Evolutionary conservation across 2,329 filamentous ascomycete genomes (phyloP), one percentile per base, ranked within the genome.

Genomic region (Fusarium begoniae): DNA sequence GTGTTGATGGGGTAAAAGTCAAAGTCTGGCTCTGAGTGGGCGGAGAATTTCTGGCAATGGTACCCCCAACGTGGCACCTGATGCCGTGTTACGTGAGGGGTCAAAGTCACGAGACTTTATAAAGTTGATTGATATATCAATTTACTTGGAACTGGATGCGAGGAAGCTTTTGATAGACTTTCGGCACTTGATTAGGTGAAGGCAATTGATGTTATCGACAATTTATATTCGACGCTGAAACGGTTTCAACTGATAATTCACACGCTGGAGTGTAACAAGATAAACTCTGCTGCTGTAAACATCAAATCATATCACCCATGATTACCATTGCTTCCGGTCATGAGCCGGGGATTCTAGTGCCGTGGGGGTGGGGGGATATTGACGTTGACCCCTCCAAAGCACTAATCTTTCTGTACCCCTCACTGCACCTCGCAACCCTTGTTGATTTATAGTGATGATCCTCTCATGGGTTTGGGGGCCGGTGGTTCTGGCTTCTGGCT

Each of bases 11-110:
- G 56, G 43, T 54, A 54, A 28, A 54, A n/a, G 51, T n/a, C 35
- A 55, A 63, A 28, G 18, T 28, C 45, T 41, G 44, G 37, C 35
- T 53, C 38, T 64, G 28, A 53, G 45, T 58, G 68, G 75, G 66
- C 56, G 72, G 66, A 50, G 61, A 67, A 68, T 70, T 63, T 50
- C 57, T 60, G 44, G 38, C 30, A 38, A 37, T 53, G 51, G 55
- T 61, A 57, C 75, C 76, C 76, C 76, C 76, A 78, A 78, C 78
- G 74, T 78, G 59, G 68, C 41, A 55, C 43, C 47, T 43, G 43
- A 37, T 55, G 43, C 38, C 13, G 43, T 55, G 56, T 47, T 68
- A 37, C n/a, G 35, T 38, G 40, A 53, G 35, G 54, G 32, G 40
- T 43, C 26, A 17, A 48, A 53, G 60, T 58, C 66, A 70, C 40